phyloP scores from a whole-genome alignment of 2,329 filamentous ascomycete genomes.

The Claviceps purpurea region DNA sequence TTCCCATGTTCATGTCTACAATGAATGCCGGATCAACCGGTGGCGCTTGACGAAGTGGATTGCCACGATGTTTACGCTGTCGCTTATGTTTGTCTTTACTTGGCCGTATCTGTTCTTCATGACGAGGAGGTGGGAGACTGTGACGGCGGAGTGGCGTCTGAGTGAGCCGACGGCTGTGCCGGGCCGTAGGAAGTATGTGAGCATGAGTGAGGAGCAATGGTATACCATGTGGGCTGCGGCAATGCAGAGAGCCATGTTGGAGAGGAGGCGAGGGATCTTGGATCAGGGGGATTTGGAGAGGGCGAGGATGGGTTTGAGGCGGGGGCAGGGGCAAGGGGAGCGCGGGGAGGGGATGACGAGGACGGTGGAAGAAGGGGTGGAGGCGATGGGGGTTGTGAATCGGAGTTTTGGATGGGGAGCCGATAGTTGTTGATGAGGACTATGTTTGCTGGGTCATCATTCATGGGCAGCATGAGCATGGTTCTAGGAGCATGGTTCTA shows the following conservation, averaged over 20 bases:
- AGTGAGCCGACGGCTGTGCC: constrained; percentile 17
- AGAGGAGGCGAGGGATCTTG: constrained; percentile 40
- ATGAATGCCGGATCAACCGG: constrained; percentile 44
- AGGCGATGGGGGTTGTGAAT: constrained; percentile 39
- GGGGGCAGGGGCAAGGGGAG: constrained; percentile 13
- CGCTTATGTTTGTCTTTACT: constrained; percentile 53
- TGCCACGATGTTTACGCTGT: constrained; percentile 49
- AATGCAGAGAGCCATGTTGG: constrained; percentile 45
- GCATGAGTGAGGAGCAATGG: constrained; percentile 44
- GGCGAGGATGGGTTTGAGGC: constrained; percentile 11
- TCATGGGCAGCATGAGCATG: too few relatives aligned
- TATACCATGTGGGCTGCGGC: constrained; percentile 48
- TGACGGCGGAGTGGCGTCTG: constrained; percentile 42
- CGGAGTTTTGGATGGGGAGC: constrained; percentile 40
- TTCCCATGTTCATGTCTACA: constrained; percentile 48
- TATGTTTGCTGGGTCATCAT: too few relatives aligned
- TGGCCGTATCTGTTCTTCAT: constrained; percentile 59
- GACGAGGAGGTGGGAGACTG: constrained; percentile 54
- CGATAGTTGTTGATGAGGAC: constrained; percentile 7
- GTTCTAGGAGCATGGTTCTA: too few relatives aligned
- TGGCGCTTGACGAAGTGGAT: constrained; percentile 55
- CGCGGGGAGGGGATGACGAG: constrained; percentile 28
- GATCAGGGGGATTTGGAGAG: constrained; percentile 43
- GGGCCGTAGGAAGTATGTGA: constrained; percentile 33
- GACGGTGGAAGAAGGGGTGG: constrained; percentile 33